Evolutionary conservation across 2,329 filamentous ascomycete genomes (phyloP).

Genomic region (Sclerotinia subarctica): DNA sequence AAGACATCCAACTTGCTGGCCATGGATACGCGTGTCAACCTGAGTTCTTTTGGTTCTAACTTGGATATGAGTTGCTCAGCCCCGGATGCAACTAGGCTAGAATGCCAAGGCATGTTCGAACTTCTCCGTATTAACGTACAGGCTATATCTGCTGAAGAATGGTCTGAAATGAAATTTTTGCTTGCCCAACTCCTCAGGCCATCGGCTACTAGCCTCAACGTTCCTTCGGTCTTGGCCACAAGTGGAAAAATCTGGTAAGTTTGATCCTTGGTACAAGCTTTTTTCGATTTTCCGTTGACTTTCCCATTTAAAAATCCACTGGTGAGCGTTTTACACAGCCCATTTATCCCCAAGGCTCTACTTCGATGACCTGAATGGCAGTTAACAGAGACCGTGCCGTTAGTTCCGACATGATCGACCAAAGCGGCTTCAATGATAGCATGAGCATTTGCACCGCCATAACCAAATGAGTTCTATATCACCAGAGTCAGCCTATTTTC

Average conservation of each 20-base stretch:
- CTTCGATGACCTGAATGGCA: background rate
- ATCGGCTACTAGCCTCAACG: background rate
- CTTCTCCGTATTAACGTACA: background rate
- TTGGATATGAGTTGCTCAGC: background rate
- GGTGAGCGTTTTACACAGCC: background rate
- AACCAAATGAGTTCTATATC: conserved; percentile 21
- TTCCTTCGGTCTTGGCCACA: background rate
- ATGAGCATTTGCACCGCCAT: conserved; percentile 25
- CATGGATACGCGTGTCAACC: background rate
- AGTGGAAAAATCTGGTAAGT: background rate
- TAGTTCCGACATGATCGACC: background rate
- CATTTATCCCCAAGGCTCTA: background rate
- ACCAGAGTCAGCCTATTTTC: background rate
- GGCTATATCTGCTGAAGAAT: background rate
- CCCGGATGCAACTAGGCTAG: background rate
- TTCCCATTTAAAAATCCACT: background rate
- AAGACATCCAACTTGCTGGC: background rate
- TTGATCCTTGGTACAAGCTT: background rate
- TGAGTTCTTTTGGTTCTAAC: background rate
- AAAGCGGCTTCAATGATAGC: conserved; percentile 32
- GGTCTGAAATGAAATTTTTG: background rate
- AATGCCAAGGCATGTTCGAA: background rate
- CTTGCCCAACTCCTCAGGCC: background rate
- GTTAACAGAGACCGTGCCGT: background rate
- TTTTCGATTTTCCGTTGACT: background rate